Evolutionary conservation across 176 grass and related monocot species (phyloP).

Genomic region (Guadua angustifolia): DNA sequence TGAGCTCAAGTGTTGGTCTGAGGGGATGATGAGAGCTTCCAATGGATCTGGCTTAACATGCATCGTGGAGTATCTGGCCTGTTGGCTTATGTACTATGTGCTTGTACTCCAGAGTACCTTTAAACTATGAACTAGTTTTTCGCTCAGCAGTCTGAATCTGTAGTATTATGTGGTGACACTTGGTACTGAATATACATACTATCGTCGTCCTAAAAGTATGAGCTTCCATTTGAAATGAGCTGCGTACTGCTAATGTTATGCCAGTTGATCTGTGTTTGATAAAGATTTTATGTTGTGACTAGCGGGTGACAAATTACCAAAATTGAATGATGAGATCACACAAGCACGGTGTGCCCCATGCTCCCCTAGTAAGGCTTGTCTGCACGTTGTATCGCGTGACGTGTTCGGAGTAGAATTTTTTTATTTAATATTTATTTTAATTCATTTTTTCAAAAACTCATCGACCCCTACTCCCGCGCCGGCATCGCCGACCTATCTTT

Average conservation of each 20-base stretch:
- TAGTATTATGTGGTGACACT: neutral
- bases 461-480: slow-evolving; percentile 49
- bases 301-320: neutral
- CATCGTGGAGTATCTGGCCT: slow-evolving; percentile 21
- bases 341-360: too few relatives aligned
- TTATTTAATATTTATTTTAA: too few relatives aligned
- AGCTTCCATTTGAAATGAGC: neutral
- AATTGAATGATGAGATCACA: neutral
- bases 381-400: too few relatives aligned
- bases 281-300: neutral
- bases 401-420: too few relatives aligned
- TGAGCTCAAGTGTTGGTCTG: slow-evolving; percentile 52
- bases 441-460: too few relatives aligned
- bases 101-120: neutral
- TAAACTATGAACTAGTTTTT: slow-evolving; percentile 22
- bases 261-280: neutral
- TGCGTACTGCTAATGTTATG: neutral
- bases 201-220: neutral
- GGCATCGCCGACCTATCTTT: slow-evolving; percentile 18
- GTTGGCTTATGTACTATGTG: neutral
- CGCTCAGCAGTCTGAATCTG: neutral
- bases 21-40: slow-evolving; percentile 5
- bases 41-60: slow-evolving; percentile 27
- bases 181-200: neutral
- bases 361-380: too few relatives aligned